A percentile compares a stretch with the other conserved stretches of the same genome.
phyloP scores from a whole-genome alignment of 441 rosid genomes.

The Viola pubescens region DNA sequence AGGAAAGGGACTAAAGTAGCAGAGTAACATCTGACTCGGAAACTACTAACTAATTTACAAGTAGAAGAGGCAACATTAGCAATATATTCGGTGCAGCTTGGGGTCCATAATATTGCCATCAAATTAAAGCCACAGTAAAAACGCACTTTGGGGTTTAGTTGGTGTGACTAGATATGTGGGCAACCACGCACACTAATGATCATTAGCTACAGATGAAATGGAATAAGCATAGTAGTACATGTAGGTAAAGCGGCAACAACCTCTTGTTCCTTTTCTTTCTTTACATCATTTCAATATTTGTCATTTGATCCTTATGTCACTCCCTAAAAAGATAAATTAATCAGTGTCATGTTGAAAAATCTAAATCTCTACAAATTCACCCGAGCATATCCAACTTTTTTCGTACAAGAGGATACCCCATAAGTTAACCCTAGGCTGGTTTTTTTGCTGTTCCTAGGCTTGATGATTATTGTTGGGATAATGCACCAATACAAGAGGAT shows the following conservation, averaged over 20 bases:
- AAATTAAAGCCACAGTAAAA: slow-evolving; percentile 5
- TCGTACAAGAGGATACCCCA: too few species aligned
- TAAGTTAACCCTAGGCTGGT: too few species aligned
- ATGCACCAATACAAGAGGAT: too few species aligned
- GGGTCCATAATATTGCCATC: background rate
- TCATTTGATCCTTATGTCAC: slow-evolving; percentile 8
- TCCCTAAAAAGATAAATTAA: background rate
- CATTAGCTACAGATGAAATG: slow-evolving; percentile 11
- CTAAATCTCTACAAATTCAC: background rate
- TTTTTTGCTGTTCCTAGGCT: too few species aligned
- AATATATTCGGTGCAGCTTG: background rate
- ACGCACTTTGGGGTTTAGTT: slow-evolving; percentile 5
- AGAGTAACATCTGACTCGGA: too few species aligned
- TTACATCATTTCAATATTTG: slow-evolving; percentile 3
- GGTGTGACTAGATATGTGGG: slow-evolving; percentile 12
- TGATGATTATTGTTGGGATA: too few species aligned
- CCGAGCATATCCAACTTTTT: too few species aligned
- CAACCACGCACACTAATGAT: slow-evolving; percentile 7
- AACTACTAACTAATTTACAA: too few species aligned
- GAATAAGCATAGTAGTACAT: slow-evolving; percentile 5
- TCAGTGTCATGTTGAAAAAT: background rate
- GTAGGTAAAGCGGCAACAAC: slow-evolving; percentile 19
- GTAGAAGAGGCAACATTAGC: too few species aligned
- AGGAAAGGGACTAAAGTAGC: too few species aligned
- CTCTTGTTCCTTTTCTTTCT: slow-evolving; percentile 10